phyloP scores from a whole-genome alignment of 2,329 filamentous ascomycete genomes.

The Ophiostoma sp. region DNA sequence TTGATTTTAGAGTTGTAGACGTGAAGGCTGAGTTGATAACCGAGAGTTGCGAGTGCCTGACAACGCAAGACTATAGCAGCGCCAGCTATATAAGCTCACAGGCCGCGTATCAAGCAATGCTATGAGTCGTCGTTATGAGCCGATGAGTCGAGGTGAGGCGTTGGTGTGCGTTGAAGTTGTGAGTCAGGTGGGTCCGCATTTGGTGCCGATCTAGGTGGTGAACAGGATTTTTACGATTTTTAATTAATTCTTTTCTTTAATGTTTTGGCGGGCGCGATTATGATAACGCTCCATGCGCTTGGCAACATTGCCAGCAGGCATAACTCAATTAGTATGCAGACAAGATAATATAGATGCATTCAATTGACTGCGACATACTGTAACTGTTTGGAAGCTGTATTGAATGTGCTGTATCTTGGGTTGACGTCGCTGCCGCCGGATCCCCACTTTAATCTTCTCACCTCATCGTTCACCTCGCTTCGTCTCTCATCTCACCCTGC shows the following conservation, averaged over 20 bases:
- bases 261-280: background rate
- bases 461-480: background rate
- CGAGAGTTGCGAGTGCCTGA: too few relatives aligned
- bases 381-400: background rate
- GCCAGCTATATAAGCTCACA: background rate
- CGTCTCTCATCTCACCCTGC: background rate
- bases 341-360: too few relatives aligned
- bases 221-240: background rate
- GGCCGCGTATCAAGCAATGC: too few relatives aligned
- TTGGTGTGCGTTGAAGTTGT: background rate
- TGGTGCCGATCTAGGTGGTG: background rate
- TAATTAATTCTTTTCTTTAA: background rate
- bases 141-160: background rate
- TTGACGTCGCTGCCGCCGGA: background rate
- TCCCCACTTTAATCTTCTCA: background rate
- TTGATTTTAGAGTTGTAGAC: too few relatives aligned
- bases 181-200: slow-evolving; percentile 1
- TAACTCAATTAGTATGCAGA: too few relatives aligned
- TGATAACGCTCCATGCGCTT: background rate
- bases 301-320: background rate
- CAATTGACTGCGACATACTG: too few relatives aligned
- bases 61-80: too few relatives aligned
- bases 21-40: background rate
- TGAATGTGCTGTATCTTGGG: background rate
- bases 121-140: background rate